Base-by-base conservation (phyloP, 139 green algal genomes). In the Chlamydomonas schloesseri region DNA sequence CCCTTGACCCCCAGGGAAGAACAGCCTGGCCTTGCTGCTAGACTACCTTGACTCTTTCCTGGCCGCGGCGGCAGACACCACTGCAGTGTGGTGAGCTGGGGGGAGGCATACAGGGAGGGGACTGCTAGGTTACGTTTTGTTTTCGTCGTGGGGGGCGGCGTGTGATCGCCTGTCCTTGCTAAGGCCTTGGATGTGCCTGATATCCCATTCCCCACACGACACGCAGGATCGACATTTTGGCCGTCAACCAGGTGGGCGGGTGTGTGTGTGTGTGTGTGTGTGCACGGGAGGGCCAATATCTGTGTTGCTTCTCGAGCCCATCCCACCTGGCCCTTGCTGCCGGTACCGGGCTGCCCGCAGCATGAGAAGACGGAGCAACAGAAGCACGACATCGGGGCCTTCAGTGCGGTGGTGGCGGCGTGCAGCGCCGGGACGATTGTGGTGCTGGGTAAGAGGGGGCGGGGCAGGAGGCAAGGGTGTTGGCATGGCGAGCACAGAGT, bases 201-300 rank as follows among this genome's bases (percentile, higher is more conserved):
- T n/a, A n/a, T n/a, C n/a, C n/a, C n/a, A n/a, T n/a, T n/a, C n/a
- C 42, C 42, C 42, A 50, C 42, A 8, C 42, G 8, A 50, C 42
- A 8, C 42, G 6, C 42, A 50, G 42, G 86, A 58, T 90, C 10
- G 86, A 90, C 77, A 71, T 86, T 42, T 36, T 90, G 34, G 70
- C 78, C 17, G 76, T 90, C 36, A 90, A 90, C 46, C 86, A 90
- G 71, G 60, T 67, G 21, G 8, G 55, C 10, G 55, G n/a, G n/a
- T n/a, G n/a, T n/a, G n/a, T n/a, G n/a, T n/a, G n/a, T n/a, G n/a
- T n/a, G n/a, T n/a, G n/a, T n/a, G n/a, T n/a, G n/a, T n/a, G n/a
- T n/a, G n/a, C n/a, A n/a, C n/a, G n/a, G n/a, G n/a, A n/a, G n/a
- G n/a, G n/a, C n/a, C n/a, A n/a, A n/a, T n/a, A n/a, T n/a, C n/a